Conservation (phyloP, 805 yeast genomes). For the Candida suzukii region DNA sequence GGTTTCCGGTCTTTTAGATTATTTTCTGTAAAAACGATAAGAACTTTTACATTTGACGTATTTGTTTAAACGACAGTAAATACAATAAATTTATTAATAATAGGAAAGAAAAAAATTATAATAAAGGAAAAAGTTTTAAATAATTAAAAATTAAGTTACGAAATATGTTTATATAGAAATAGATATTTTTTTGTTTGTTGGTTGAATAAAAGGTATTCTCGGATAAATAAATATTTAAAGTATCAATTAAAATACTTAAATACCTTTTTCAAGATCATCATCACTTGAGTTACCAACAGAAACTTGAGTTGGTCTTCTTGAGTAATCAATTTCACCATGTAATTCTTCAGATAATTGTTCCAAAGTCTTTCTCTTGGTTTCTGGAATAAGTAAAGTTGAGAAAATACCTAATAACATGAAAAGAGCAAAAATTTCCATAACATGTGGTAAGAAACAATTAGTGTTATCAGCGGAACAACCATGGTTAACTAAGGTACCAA, state of each 20-base stretch:
- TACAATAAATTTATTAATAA: too few relatives aligned
- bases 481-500: constrained; percentile 79
- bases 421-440: constrained; percentile 88
- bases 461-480: constrained; percentile 54
- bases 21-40: too few relatives aligned
- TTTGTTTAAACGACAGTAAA: too few relatives aligned
- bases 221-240: too few relatives aligned
- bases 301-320: background rate
- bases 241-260: background rate
- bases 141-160: too few relatives aligned
- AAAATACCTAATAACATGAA: constrained; percentile 81
- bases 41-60: too few relatives aligned
- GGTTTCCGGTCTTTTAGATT: too few relatives aligned
- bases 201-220: too few relatives aligned
- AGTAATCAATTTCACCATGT: constrained; percentile 65
- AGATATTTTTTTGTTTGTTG: too few relatives aligned
- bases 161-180: too few relatives aligned
- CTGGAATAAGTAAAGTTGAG: constrained; percentile 68
- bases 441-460: constrained; percentile 84
- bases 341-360: constrained; percentile 76
- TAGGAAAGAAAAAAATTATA: too few relatives aligned
- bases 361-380: constrained; percentile 85
- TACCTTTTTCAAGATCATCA: constrained; percentile 2
- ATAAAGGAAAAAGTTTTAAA: too few relatives aligned
- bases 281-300: background rate